phyloP scores from a whole-genome alignment of 192 early-diverging fungal genomes.

The Backusella mclennaniae region DNA sequence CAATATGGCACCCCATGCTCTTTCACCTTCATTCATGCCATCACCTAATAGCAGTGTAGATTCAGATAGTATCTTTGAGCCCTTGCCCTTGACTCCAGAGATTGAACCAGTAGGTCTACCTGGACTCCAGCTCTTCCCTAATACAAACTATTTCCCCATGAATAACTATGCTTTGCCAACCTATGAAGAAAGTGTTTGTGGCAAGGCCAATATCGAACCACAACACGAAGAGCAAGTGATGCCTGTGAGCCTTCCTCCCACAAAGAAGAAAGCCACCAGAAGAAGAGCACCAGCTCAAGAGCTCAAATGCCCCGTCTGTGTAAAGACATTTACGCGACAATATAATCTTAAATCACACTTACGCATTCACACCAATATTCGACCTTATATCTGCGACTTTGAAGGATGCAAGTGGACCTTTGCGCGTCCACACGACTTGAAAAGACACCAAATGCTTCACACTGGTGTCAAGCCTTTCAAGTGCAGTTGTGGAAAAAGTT shows the following conservation, averaged over 20 bases:
- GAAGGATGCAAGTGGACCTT: constrained; percentile 53
- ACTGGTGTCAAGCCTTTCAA: constrained; percentile 74
- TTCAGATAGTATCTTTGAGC: not conserved
- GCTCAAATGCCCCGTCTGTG: constrained; percentile 19
- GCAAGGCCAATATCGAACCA: not conserved
- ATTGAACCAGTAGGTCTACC: not conserved
- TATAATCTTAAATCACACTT: constrained; percentile 79
- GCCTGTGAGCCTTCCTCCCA: not conserved
- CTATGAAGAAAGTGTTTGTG: too few species aligned
- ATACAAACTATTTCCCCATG: not conserved
- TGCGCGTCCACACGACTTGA: constrained; percentile 71
- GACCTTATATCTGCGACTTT: constrained; percentile 62
- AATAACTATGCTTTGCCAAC: not conserved
- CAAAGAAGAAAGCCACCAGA: not conserved
- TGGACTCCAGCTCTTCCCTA: not conserved
- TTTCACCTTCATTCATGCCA: not conserved
- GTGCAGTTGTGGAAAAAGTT: constrained; percentile 75
- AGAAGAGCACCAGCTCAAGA: not conserved
- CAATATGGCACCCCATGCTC: not conserved
- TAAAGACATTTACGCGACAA: constrained; percentile 55
- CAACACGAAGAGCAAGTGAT: not conserved
- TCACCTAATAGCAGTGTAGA: not conserved
- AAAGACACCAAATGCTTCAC: constrained; percentile 73
- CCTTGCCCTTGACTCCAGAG: not conserved
- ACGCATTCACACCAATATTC: constrained; percentile 70